Base-by-base conservation (phyloP, 208 protist species). In the Endotrypanum monterogeii region DNA sequence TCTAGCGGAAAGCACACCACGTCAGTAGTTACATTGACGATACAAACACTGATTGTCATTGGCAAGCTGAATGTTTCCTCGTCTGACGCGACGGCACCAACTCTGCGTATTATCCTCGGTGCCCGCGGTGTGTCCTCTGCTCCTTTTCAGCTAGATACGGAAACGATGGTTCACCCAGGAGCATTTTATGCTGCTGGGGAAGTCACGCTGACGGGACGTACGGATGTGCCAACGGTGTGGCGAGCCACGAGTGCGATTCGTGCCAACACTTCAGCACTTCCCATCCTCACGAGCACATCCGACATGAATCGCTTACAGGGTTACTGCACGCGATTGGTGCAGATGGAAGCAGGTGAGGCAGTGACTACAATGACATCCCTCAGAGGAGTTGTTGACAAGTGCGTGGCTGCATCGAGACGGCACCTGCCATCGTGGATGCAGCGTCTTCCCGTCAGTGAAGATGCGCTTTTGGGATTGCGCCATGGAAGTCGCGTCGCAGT, bases 21-120 rank as follows among this genome's bases (percentile, higher is more conserved):
- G n/a, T n/a, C 8, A 7, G 28, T 25, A 9, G 41, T 12, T 0
- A 25, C 66, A 18, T 57, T 87, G 23, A 30, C 51, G 23, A 46
- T 68, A 37, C 70, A 70, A 20, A 71, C 83, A 5, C 60, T 87
- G n/a, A 73, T 80, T 1, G 83, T 87, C 1, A 60, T 88, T 5
- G 83, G 83, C 35, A 72, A 61, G 37, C 76, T 88, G 0, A 75
- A 55, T 16, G 65, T 88, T 16, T 41, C 39, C 1, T 73, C 78
- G 2, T 3, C 3, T 8, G 25, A 57, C 4, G 52, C 18, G 14
- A 41, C 0, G 25, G 74, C 63, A 18, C 74, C 68, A 9, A 66
- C 30, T 25, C 32, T 88, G 7, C 74, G 75, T 28, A 63, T 88
- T 37, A 62, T 58, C 0, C 73, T 88, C 5, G 78, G 77, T 48